Base-by-base conservation (phyloP, 805 yeast species). In the Candida namnaoensis region DNA sequence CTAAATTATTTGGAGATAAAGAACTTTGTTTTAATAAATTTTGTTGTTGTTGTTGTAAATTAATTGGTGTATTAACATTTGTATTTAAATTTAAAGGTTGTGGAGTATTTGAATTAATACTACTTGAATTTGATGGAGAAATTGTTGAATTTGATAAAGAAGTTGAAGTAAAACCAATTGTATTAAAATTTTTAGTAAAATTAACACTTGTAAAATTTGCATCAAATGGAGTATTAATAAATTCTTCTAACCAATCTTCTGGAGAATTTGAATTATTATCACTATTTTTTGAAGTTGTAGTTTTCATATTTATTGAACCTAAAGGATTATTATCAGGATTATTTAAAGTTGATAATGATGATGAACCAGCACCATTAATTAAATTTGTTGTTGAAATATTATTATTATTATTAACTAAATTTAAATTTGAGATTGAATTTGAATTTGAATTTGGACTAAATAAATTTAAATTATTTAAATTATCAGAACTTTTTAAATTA, bases 221-320 rank as follows among this genome's bases (percentile, higher is more conserved):
- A 38, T 80, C 84, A 47, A 74, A 71, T 6, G 88, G 85, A 1
- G 85, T 76, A 41, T 69, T 77, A 39, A 83, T 75, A 49, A 84
- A 81, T 47, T 82, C 88, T 30, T 77, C 71, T 13, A 84, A 62
- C 90, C 91, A 82, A 44, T 77, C 81, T 27, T 73, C 76, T 9
- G 64, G 58, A 3, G 55, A 46, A 39, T 59, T 41, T 41, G 47
- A 42, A 23, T 50, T 50, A 34, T 53, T 53, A 51, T 24, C 27
- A 32, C 7, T 15, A 12, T 6, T 13, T 27, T 12, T n/a, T 39
- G 38, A 14, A 32, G 36, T 12, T 24, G 46, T 41, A 10, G 49
- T 43, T 10, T 9, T 11, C 5, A 27, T 19, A 13, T 28, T 5
- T 23, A 30, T 39, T 23, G 8, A 11, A 32, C 36, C 25, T 14